These are phyloP conservation scores for Globisporangium alternatum DNA, from an alignment of 352 stramenopile genomes.

Conservation along the genomic window DNA sequence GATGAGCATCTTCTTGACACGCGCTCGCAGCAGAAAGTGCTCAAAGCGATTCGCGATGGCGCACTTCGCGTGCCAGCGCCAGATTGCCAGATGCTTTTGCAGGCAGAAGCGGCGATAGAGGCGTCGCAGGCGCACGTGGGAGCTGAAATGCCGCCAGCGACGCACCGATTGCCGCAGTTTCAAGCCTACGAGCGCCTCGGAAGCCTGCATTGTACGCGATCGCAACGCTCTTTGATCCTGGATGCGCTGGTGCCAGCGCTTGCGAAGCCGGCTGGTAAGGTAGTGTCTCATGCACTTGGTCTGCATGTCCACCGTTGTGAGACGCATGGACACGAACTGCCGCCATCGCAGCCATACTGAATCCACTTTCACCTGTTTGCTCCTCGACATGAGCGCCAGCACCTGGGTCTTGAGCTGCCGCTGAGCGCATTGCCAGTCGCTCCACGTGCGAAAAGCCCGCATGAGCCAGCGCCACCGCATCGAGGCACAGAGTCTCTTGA, in stretches of 20 bases:
- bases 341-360: constrained; percentile 20
- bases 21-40: constrained; percentile 18
- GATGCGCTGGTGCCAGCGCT: constrained; percentile 21
- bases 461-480: background rate
- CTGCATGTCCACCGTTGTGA: constrained; percentile 11
- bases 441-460: constrained; percentile 1
- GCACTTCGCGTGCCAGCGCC: constrained; percentile 28
- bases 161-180: constrained; percentile 14
- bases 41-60: constrained; percentile 37
- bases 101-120: constrained; percentile 31
- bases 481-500: background rate
- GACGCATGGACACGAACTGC: constrained; percentile 10
- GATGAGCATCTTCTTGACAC: constrained; percentile 25
- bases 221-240: constrained; percentile 11
- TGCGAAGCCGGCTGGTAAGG: constrained; percentile 19
- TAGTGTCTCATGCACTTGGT: constrained; percentile 19
- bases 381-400: background rate
- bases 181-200: constrained; percentile 13
- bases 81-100: constrained; percentile 34
- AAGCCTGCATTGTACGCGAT: constrained; percentile 4
- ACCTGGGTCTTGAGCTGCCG: background rate
- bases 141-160: constrained; percentile 27
- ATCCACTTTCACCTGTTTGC: background rate
- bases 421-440: constrained; percentile 1
- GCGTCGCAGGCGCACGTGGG: constrained; percentile 6